These are phyloP conservation scores for Chlamydomonas incerta DNA, from an alignment of 139 green algal species.

Conservation along the genomic window DNA sequence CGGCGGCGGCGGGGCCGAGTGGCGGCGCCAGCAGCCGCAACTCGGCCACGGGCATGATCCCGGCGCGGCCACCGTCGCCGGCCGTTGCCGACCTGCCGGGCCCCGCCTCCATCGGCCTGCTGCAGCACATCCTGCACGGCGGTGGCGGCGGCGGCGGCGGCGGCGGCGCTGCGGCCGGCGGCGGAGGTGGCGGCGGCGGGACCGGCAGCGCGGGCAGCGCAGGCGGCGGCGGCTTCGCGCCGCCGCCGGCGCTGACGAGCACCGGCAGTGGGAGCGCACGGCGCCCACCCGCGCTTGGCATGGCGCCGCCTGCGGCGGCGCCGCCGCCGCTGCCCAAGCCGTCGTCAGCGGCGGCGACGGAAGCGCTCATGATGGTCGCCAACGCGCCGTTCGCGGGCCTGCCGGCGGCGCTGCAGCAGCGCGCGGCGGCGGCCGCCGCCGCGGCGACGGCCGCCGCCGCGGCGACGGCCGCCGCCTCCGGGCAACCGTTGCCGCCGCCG, in stretches of 20 bases:
- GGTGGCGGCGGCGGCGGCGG: neutral
- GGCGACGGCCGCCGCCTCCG: neutral
- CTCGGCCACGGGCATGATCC: neutral
- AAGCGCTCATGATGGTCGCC: too few relatives aligned
- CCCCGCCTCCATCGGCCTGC: neutral
- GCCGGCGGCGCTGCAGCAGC: slow-evolving; percentile 11
- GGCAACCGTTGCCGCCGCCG: neutral
- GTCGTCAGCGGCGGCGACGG: neutral
- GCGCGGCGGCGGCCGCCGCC: neutral
- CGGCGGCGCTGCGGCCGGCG: neutral
- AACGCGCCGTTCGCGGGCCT: slow-evolving; percentile 8
- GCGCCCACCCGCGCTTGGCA: neutral
- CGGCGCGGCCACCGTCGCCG: neutral
- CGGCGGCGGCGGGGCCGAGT: neutral
- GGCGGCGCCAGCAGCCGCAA: neutral
- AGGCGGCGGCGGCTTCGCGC: neutral
- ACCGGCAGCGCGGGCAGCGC: neutral
- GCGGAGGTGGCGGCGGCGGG: neutral
- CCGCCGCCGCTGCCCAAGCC: neutral
- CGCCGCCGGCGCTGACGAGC: neutral
- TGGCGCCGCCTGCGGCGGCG: neutral
- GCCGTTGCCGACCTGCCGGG: slow-evolving; percentile 1
- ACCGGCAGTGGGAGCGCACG: neutral
- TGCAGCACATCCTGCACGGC: slow-evolving; percentile 27
- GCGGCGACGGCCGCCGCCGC: neutral